Percentiles rank a stretch among this genome's conserved stretches.
Evolutionary conservation across 2,329 filamentous ascomycete species (phyloP).

Genomic region (Neocucurbitaria cava): DNA sequence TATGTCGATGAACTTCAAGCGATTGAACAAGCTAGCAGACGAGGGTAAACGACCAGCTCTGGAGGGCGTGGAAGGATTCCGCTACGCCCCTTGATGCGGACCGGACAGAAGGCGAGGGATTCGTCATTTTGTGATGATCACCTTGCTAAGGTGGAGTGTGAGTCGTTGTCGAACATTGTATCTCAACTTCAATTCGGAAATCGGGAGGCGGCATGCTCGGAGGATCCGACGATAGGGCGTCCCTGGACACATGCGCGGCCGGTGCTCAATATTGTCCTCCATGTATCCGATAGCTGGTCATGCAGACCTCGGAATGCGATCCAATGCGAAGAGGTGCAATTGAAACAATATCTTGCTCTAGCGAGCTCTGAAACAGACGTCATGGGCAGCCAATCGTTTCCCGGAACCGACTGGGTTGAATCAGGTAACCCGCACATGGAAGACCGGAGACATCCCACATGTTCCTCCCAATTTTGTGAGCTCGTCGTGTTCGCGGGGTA

Average conservation of each 20-base stretch:
- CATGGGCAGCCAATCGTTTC: neutral
- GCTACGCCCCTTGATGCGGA: conserved; percentile 28
- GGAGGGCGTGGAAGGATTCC: conserved; percentile 36
- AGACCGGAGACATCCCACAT: no score
- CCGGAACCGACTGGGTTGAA: neutral
- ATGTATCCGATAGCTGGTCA: neutral
- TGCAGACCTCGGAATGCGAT: neutral
- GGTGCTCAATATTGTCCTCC: neutral
- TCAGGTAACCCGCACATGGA: neutral
- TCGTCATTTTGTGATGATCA: neutral
- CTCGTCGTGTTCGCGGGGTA: neutral
- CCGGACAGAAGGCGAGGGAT: neutral
- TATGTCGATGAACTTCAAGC: conserved; percentile 34
- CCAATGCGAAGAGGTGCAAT: neutral
- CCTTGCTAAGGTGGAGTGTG: neutral
- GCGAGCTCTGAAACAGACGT: neutral
- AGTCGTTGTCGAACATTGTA: neutral
- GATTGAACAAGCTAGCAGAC: conserved; percentile 31
- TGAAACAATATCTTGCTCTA: no score
- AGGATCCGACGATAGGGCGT: neutral
- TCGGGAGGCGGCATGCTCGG: neutral
- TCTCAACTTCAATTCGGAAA: neutral
- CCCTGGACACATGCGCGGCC: neutral
- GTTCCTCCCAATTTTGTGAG: no score
- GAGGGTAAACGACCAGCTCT: conserved; percentile 25